Conservation (phyloP, 108 stramenopile genomes). For the Poteriospumella lacustris region DNA sequence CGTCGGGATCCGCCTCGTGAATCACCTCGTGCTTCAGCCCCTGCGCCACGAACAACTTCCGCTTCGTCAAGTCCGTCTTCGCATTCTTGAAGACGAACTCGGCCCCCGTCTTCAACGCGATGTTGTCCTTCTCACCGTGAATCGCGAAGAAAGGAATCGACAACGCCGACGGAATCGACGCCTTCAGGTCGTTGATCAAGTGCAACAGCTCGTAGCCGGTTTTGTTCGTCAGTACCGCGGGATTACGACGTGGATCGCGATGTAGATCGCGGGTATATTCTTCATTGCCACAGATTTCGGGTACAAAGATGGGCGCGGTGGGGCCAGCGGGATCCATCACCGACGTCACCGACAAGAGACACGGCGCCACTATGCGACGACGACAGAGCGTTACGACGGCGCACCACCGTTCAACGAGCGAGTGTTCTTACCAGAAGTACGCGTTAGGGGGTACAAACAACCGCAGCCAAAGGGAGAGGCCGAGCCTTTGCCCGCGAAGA, state of each 20-base stretch:
- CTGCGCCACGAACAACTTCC: not conserved
- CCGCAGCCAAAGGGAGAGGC: constrained; percentile 13
- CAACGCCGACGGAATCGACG: not conserved
- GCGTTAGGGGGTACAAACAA: constrained; percentile 10
- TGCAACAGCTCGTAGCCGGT: not conserved
- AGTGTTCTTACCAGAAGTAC: constrained; percentile 1
- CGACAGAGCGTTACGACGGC: too few relatives aligned
- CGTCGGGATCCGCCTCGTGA: too few relatives aligned
- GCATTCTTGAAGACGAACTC: not conserved
- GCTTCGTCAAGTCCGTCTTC: not conserved
- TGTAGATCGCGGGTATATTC: not conserved
- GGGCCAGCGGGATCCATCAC: too few relatives aligned
- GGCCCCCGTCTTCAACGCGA: not conserved
- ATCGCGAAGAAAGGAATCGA: not conserved
- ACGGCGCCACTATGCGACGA: too few relatives aligned
- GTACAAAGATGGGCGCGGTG: not conserved
- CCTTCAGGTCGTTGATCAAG: not conserved
- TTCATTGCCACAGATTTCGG: not conserved
- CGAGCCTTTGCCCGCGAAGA: not conserved
- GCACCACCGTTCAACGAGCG: too few relatives aligned
- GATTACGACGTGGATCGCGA: not conserved
- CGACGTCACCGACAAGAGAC: too few relatives aligned
- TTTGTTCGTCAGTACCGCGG: not conserved
- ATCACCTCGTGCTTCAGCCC: constrained; percentile 12
- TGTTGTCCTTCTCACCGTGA: constrained; percentile 12